Percentiles rank a stretch among this genome's conserved stretches.
phyloP scores from a whole-genome alignment of 129 eudicot genomes.

The Artemisia tridentata region DNA sequence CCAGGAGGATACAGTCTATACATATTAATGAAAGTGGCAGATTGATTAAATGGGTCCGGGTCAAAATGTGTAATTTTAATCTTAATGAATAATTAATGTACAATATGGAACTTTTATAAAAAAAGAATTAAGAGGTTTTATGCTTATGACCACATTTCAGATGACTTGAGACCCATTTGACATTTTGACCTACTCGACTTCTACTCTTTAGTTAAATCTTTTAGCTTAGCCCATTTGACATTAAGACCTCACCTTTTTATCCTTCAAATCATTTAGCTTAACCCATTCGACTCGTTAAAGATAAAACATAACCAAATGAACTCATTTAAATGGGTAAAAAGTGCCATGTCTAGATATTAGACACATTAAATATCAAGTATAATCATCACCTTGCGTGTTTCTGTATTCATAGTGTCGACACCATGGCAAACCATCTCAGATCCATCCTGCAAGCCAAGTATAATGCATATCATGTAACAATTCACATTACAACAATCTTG shows the following conservation, averaged over 20 bases:
- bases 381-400: constrained; percentile 68
- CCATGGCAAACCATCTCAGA: constrained; percentile 84
- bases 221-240: background rate
- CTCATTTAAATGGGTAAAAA: background rate
- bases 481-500: background rate
- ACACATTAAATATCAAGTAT: background rate
- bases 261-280: background rate
- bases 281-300: background rate
- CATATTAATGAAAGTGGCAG: background rate
- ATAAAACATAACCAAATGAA: background rate
- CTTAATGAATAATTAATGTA: background rate
- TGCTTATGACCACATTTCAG: background rate
- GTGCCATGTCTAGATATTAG: background rate
- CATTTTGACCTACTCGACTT: no score
- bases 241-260: no score
- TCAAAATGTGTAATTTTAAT: background rate
- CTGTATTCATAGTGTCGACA: constrained; percentile 85
- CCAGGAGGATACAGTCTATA: constrained; percentile 4
- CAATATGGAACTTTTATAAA: background rate
- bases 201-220: no score
- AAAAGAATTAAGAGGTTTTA: background rate
- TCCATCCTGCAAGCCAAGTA: constrained; percentile 65
- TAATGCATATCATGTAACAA: constrained; percentile 16
- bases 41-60: background rate
- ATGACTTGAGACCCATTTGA: background rate